Base-by-base conservation (phyloP, 352 stramenopile species). In the Globisporangium recalcitrans region DNA sequence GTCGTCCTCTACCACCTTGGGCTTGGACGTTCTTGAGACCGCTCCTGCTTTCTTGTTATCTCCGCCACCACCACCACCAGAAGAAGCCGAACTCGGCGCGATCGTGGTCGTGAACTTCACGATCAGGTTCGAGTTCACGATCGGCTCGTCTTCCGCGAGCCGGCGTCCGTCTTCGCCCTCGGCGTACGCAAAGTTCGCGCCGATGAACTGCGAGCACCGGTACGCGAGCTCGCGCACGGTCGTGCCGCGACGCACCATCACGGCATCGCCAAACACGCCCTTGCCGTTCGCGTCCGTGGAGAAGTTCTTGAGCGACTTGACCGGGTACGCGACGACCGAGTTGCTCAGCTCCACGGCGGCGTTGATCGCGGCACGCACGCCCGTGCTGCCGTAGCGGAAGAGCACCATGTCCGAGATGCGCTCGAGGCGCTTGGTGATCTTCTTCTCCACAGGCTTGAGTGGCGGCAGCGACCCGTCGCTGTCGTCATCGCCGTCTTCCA, bases 391-490 rank as follows among this genome's bases (percentile, higher is more conserved):
- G 59, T 90, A 94, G n/a, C 88, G 83, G 62, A 95, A 96, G 21
- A 96, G 70, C 58, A 96, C 88, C 85, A 96, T 95, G 62, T 96
- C 88, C 0, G 84, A 91, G 59, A 96, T 93, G 57, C 87, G 84
- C 51, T 95, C 85, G 13, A 96, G 69, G 8, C 88, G 83, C 65
- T 83, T 89, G 38, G 67, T 52, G 44, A 95, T 88, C 59, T 94
- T 95, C 44, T 85, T 86, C 29, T 94, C 78, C 8, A 88, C 68
- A 5, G 78, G 74, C 59, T 90, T 86, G 36, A 96, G 70, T 16
- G 74, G 71, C 5, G 69, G 66, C 26, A 73, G 38, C 1, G 14
- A 54, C 48, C 2, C 16, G 24, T 70, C 65, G 2, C 58, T 58
- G 19, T 71, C 55, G 29, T 74, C 69, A 21, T 89, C 74, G 13